Evolutionary conservation across 805 yeast species (phyloP), one percentile per base, ranked within the genome.

Genomic region (Pichia deserticola): DNA sequence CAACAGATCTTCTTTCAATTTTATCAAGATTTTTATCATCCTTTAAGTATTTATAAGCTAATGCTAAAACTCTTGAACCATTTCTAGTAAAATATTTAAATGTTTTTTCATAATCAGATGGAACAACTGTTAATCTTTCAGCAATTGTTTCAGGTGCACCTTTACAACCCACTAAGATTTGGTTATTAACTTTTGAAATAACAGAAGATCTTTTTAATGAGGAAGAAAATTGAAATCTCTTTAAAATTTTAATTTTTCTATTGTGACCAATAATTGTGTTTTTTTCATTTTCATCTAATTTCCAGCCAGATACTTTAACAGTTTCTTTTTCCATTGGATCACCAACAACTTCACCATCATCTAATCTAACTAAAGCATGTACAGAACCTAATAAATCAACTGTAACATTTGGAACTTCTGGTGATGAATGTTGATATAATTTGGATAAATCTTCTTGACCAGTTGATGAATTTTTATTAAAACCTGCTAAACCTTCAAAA

Each of bases 321-420:
- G 99, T 93, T 30, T 95, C 97, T 69, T 89, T 89, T 71, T 93
- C 99, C 98, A 93, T 92, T 55, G 99, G 97, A 64, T 93, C 99
- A 69, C 99, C 99, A 53, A 93, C 99, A 58, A 90, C 80, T 54
- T 93, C 98, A 59, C 98, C 99, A 64, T 90, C 96, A 60, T 93
- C 97, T 53, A 93, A 75, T 61, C 83, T 81, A 30, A 93, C 99
- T 56, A 93, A 76, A 32, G 99, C 98, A 67, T 93, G 99, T 36
- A 96, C 97, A 50, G 97, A 83, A 54, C 97, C 98, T 55, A 93
- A 76, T 37, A 87, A 89, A 53, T 77, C 74, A 39, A 81, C 72
- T 9, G 95, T 83, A 42, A 78, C 75, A 33, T 67, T 72, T 7
- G 96, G 92, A 46, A 88, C 89, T 41, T 82, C 85, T 4, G 49